Conservation (phyloP, 768 basidiomycete genomes). For the Pulveroboletus sp. region DNA sequence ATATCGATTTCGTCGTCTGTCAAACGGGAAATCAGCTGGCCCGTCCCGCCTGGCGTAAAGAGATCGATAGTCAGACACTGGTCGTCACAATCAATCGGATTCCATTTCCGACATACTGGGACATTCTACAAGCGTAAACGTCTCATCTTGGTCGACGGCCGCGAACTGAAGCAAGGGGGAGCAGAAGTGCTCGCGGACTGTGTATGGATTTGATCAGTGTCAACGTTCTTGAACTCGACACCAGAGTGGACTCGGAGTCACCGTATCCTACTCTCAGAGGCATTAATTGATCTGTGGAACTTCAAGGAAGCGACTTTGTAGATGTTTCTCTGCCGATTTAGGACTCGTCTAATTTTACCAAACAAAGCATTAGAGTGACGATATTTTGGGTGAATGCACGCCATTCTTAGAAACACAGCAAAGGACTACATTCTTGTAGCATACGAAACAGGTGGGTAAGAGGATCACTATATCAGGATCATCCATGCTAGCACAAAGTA, state of each 20-base stretch:
- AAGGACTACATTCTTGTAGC: conserved; percentile 14
- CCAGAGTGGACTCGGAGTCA: too few species aligned
- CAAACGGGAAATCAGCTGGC: conserved; percentile 74
- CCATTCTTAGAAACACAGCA: not conserved
- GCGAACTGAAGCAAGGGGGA: conserved; percentile 88
- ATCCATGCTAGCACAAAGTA: conserved; percentile 96
- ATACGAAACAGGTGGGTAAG: not conserved
- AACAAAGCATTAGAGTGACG: not conserved
- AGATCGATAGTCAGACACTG: conserved; percentile 19
- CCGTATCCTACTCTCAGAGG: conserved; percentile 33
- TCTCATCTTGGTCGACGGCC: conserved; percentile 59
- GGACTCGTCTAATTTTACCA: conserved; percentile 5
- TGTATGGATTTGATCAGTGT: conserved; percentile 5
- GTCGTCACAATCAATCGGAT: not conserved
- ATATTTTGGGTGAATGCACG: not conserved
- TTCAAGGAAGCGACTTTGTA: not conserved
- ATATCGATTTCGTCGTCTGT: conserved; percentile 77
- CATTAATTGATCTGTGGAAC: conserved; percentile 18
- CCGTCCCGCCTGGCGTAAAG: conserved; percentile 64
- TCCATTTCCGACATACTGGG: conserved; percentile 64
- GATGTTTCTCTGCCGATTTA: not conserved
- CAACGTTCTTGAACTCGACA: too few species aligned
- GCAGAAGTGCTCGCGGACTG: conserved; percentile 87
- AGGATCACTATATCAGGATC: conserved; percentile 79
- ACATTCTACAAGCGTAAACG: conserved; percentile 85